A percentile compares a stretch with the other conserved stretches of the same genome.
These are phyloP conservation scores for Arthrobotrys entomopaga DNA, from an alignment of 2,329 filamentous ascomycete species.

Conservation along the genomic window DNA sequence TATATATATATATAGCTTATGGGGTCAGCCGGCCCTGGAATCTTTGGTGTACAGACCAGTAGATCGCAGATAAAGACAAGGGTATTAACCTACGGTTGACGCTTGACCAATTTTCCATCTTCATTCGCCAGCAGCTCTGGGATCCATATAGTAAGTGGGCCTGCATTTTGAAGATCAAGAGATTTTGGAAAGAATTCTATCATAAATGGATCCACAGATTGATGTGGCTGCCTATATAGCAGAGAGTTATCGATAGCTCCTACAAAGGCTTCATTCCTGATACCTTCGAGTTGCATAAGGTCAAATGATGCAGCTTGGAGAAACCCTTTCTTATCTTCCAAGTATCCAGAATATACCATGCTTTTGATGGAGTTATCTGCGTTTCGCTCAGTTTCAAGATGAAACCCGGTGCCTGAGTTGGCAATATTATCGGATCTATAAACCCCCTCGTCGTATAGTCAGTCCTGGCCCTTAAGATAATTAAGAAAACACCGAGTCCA, in stretches of 20 bases:
- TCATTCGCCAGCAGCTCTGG: conserved; percentile 1
- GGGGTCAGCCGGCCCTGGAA: not conserved
- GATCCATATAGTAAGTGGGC: not conserved
- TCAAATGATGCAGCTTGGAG: not conserved
- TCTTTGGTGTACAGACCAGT: not conserved
- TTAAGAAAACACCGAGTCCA: not conserved
- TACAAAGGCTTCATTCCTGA: not conserved
- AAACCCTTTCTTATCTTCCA: not conserved
- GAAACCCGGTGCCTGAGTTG: not conserved
- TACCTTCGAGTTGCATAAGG: not conserved
- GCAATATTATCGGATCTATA: conserved; percentile 1
- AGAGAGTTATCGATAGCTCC: not conserved
- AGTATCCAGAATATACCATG: not conserved
- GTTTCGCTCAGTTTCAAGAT: not conserved
- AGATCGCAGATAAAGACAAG: not conserved
- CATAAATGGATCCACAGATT: not conserved
- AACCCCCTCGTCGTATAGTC: not conserved
- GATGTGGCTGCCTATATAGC: not conserved
- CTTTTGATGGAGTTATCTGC: not conserved
- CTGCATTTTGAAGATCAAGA: not conserved
- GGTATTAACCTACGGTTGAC: not conserved
- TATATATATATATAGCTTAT: not conserved
- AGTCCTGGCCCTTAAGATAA: not conserved
- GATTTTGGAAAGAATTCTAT: not conserved
- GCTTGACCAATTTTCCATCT: not conserved